Evolutionary conservation across 75 land plant genomes (phyloP).

Genomic region (Cupressus sempervirens): DNA sequence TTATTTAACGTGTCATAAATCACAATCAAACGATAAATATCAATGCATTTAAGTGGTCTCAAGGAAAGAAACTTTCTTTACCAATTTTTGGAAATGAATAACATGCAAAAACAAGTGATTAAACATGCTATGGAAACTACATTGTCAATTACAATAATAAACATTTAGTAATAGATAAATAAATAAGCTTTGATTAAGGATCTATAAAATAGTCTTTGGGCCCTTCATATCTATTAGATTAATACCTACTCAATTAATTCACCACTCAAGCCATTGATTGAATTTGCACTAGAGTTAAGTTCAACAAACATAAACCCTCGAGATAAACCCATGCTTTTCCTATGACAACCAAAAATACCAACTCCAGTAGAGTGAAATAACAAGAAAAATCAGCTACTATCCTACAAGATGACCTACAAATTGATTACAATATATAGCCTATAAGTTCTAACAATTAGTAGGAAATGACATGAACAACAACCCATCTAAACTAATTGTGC

Average conservation of each 20-base stretch:
- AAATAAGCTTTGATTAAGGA: too few species aligned
- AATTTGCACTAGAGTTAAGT: slow-evolving; percentile 45
- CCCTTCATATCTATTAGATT: too few species aligned
- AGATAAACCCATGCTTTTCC: slow-evolving; percentile 98
- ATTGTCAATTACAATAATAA: too few species aligned
- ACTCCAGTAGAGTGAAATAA: slow-evolving; percentile 32
- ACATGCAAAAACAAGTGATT: too few species aligned
- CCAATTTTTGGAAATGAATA: too few species aligned
- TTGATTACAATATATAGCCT: background rate
- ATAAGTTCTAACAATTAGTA: background rate
- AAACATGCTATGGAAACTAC: too few species aligned
- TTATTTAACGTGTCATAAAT: too few species aligned
- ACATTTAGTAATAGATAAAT: too few species aligned
- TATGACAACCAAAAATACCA: slow-evolving; percentile 73
- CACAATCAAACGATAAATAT: too few species aligned
- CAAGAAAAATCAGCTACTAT: background rate
- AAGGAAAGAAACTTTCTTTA: too few species aligned
- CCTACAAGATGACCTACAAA: background rate
- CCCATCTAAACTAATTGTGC: background rate
- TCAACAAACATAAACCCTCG: slow-evolving; percentile 84
- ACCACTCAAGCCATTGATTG: slow-evolving; percentile 57
- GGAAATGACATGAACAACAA: background rate
- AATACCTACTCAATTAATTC: slow-evolving; percentile 68
- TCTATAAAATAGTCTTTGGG: too few species aligned
- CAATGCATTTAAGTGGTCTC: too few species aligned